Base-by-base conservation (phyloP, 495 filamentous ascomycete genomes). In the Penicillium coprophilum region DNA sequence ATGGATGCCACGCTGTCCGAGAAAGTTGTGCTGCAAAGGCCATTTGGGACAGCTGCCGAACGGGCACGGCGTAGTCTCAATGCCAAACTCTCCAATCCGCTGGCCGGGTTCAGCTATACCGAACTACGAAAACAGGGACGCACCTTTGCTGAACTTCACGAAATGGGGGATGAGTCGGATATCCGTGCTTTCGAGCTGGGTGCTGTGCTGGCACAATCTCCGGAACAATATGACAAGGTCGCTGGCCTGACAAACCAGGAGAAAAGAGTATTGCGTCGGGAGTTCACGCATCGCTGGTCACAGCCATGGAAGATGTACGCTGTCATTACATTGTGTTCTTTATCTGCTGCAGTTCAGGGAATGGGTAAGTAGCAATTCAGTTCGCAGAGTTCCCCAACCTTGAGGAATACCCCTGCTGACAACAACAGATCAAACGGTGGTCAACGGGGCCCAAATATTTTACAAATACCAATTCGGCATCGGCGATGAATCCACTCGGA, bases 381-480 rank as follows among this genome's bases (percentile, higher is more conserved):
- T 4, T 13, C 4, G 19, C 23, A 1, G 11, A n/a, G 31, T n/a
- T n/a, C 21, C 23, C 20, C 27, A 19, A n/a, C 20, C 6, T 43
- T 6, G 12, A 24, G 28, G 8, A 20, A 21, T 21, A 30, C 34
- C 11, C 36, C 6, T 36, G 38, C 17, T 50, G 5, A 48, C 32
- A 34, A 23, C 13, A 56, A 34, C 71, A 85, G 85, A 90, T 64
- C 86, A 92, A 66, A 90, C 87, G 0, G 87, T 89, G 44, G 86
- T 90, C 58, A 92, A 92, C 59, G 89, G 88, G 41, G 89, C 86
- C 15, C 88, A 92, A 55, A 75, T 86, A 9, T 90, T 88, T 70
- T 93, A 89, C 65, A 80, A 80, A 46, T 57, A 65, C 10, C 80
- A 88, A 57, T 91, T 91, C 57, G 86, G 87, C 23, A 89, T 91